These are phyloP conservation scores for Phytophthora gonapodyides DNA, from an alignment of 352 stramenopile species.

Conservation along the genomic window DNA sequence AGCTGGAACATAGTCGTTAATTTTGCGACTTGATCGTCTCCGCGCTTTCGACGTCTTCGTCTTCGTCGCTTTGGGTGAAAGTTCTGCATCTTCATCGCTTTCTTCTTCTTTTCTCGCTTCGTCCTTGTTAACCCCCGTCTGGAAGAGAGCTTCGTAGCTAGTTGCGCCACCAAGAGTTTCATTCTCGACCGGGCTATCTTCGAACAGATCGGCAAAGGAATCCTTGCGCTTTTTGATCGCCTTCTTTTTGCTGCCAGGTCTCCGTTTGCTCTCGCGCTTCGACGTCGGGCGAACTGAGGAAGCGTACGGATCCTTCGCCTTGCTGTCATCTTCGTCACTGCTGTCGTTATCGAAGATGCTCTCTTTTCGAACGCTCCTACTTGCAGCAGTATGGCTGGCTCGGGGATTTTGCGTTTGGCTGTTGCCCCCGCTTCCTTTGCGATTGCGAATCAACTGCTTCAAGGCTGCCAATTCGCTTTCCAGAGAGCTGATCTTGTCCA, in stretches of 20 bases:
- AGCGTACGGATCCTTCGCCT: slow-evolving; percentile 18
- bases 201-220: slow-evolving; percentile 80
- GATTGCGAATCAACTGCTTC: slow-evolving; percentile 69
- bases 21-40: slow-evolving; percentile 26
- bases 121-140: slow-evolving; percentile 16
- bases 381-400: slow-evolving; percentile 12
- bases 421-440: slow-evolving; percentile 34
- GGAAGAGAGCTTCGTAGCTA: slow-evolving; percentile 68
- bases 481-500: slow-evolving; percentile 80
- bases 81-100: slow-evolving; percentile 19
- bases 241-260: slow-evolving; percentile 30
- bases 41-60: slow-evolving; percentile 12
- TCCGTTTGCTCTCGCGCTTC: slow-evolving; percentile 18
- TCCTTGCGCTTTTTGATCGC: slow-evolving; percentile 48
- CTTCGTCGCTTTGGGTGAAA: slow-evolving; percentile 12
- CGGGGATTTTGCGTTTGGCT: slow-evolving; percentile 3
- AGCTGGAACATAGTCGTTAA: slow-evolving; percentile 8
- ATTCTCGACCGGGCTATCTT: slow-evolving; percentile 44
- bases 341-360: slow-evolving; percentile 77
- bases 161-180: slow-evolving; percentile 30
- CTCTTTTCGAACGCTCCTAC: slow-evolving; percentile 45
- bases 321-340: slow-evolving; percentile 49
- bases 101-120: slow-evolving; percentile 26
- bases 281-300: slow-evolving; percentile 7
- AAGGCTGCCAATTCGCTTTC: slow-evolving; percentile 67